Conservation (phyloP, 306 rosid genomes). For the Luffa acutangula region DNA sequence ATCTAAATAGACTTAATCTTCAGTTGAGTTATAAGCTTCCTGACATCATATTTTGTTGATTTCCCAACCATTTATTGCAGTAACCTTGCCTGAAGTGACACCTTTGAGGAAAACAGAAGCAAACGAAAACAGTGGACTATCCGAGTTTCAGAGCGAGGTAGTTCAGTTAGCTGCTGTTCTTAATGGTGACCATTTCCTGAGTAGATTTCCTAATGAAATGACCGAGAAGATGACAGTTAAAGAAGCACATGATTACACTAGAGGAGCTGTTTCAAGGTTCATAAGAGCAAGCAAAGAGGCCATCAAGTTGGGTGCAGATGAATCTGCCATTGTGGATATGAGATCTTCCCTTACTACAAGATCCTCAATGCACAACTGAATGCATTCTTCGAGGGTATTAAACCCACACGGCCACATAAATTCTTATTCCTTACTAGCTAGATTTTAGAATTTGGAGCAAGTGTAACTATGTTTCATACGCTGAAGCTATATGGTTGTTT, state of each 20-base stretch:
- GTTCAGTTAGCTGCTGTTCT: conserved; percentile 94
- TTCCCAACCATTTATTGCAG: conserved; percentile 24
- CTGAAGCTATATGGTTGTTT: neutral
- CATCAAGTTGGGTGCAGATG: conserved; percentile 72
- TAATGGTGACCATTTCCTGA: conserved; percentile 82
- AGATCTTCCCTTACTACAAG: conserved; percentile 98
- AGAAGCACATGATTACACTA: conserved; percentile 64
- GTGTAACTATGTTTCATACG: neutral
- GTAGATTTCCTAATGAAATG: conserved; percentile 83
- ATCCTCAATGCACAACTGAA: conserved; percentile 45
- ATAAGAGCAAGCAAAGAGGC: conserved; percentile 94
- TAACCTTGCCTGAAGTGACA: conserved; percentile 67
- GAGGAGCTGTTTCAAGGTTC: conserved; percentile 86
- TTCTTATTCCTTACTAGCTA: neutral
- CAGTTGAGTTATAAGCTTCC: neutral
- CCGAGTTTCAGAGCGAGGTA: conserved; percentile 85
- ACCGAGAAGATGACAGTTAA: conserved; percentile 78
- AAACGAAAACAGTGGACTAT: conserved; percentile 45
- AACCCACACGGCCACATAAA: neutral
- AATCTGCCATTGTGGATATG: conserved; percentile 95
- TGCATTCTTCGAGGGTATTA: neutral
- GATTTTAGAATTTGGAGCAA: neutral
- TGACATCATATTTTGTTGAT: neutral
- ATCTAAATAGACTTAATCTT: neutral
- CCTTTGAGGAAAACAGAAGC: conserved; percentile 70